These are phyloP conservation scores for Microcyclospora tardicrescens DNA, from an alignment of 2,329 filamentous ascomycete species.

Conservation along the genomic window DNA sequence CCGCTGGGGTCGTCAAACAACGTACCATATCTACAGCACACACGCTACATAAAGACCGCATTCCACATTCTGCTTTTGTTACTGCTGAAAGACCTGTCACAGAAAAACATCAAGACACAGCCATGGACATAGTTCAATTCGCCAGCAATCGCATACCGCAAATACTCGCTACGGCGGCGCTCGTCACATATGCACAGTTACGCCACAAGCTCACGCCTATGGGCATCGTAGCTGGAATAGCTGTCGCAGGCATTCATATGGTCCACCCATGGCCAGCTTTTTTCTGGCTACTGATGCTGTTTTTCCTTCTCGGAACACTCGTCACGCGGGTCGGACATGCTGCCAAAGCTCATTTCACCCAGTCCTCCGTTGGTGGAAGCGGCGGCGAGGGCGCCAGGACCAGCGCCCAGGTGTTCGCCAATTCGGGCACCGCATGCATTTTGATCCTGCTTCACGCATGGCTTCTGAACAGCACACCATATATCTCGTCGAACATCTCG, in stretches of 20 bases:
- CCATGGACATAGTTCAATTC: conserved; percentile 15
- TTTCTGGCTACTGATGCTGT: conserved; percentile 69
- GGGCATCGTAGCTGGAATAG: conserved; percentile 57
- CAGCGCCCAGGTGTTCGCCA: conserved; percentile 80
- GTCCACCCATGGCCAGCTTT: conserved; percentile 90
- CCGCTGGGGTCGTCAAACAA: no score
- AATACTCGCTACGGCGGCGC: conserved; percentile 17
- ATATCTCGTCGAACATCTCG: conserved; percentile 19
- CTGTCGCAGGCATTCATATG: conserved; percentile 69
- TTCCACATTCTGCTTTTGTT: no score
- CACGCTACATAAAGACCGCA: no score
- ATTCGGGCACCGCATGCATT: conserved; percentile 66
- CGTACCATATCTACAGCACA: no score
- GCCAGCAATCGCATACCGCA: conserved; percentile 13
- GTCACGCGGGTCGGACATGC: conserved; percentile 76
- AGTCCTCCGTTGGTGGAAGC: conserved; percentile 57
- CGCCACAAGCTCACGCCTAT: conserved; percentile 50
- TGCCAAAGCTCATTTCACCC: conserved; percentile 68
- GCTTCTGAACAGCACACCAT: conserved; percentile 23
- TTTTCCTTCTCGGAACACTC: conserved; percentile 74
- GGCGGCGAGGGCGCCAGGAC: conserved; percentile 75
- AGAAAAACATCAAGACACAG: no score
- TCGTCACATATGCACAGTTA: conserved; percentile 41
- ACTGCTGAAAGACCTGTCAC: no score
- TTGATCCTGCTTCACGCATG: conserved; percentile 41